phyloP scores from a whole-genome alignment of 1,284 basidiomycete species.

The Coniophora puteana region DNA sequence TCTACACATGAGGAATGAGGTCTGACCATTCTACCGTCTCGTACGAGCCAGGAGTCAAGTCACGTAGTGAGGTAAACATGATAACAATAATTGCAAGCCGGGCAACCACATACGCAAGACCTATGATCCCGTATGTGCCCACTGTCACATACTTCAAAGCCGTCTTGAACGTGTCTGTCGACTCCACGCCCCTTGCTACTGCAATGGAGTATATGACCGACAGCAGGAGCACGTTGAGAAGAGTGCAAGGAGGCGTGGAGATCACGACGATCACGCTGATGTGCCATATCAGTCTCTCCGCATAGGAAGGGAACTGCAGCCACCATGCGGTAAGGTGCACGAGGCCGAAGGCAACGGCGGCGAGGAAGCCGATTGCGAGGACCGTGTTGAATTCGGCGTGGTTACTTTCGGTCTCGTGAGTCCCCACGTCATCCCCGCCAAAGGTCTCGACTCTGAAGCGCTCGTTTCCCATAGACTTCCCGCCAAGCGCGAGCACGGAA shows the following conservation, averaged over 20 bases:
- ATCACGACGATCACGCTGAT: no score
- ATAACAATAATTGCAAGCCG: background rate
- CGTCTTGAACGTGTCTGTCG: no score
- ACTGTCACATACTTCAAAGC: no score
- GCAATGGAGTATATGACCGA: no score
- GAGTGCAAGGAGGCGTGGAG: no score
- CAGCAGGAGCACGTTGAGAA: no score
- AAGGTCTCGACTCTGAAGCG: background rate
- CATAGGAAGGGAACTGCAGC: background rate
- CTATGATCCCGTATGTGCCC: no score
- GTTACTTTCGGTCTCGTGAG: no score
- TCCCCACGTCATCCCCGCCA: no score
- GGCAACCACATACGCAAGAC: background rate
- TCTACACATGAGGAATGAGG: constrained; percentile 2
- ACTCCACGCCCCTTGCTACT: no score
- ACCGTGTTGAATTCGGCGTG: background rate
- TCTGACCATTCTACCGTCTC: constrained; percentile 2
- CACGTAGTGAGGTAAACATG: background rate
- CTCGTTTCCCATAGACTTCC: background rate
- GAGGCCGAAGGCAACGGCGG: background rate
- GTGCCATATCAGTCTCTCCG: background rate
- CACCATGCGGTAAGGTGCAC: background rate
- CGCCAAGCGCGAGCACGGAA: no score
- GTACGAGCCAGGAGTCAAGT: constrained; percentile 1
- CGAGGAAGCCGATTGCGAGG: background rate